phyloP scores from a whole-genome alignment of 2,329 filamentous ascomycete species.

The Fusarium sterilihyphosum region DNA sequence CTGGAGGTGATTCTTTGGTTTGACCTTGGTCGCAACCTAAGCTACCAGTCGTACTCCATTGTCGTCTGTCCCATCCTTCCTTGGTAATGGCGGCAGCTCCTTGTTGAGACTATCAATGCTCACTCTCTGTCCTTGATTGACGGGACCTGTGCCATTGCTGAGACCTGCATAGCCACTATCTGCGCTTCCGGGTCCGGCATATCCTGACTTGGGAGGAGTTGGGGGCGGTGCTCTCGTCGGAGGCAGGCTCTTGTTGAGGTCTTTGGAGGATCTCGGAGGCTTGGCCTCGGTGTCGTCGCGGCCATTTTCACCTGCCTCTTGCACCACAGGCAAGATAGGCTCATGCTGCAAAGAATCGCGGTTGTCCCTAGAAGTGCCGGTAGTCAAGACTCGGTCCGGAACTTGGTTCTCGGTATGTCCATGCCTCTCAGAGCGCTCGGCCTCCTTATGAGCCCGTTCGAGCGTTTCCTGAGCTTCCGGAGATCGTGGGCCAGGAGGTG shows the following conservation, averaged over 20 bases:
- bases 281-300: conserved; percentile 52
- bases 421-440: conserved; percentile 47
- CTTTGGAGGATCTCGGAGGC: conserved; percentile 56
- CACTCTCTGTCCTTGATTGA: conserved; percentile 49
- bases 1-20: conserved; percentile 15
- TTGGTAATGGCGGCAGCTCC: conserved; percentile 66
- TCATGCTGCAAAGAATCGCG: conserved; percentile 67
- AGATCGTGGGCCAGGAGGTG: conserved; percentile 49
- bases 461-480: conserved; percentile 54
- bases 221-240: conserved; percentile 56
- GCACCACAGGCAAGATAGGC: conserved; percentile 79
- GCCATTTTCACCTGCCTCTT: conserved; percentile 81
- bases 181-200: conserved; percentile 56
- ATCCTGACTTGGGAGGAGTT: conserved; percentile 47
- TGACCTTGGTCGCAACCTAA: conserved; percentile 43
- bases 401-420: conserved; percentile 59
- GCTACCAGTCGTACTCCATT: conserved; percentile 46
- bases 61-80: conserved; percentile 42
- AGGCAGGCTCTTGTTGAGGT: conserved; percentile 47
- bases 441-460: conserved; percentile 53
- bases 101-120: conserved; percentile 70
- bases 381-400: conserved; percentile 68
- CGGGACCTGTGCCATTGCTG: conserved; percentile 46
- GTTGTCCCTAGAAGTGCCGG: conserved; percentile 52
- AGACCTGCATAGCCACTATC: conserved; percentile 59